Percentiles rank a stretch among this genome's conserved stretches.
Conservation (phyloP, 495 filamentous ascomycete genomes). For the Xylaria intraflava region DNA sequence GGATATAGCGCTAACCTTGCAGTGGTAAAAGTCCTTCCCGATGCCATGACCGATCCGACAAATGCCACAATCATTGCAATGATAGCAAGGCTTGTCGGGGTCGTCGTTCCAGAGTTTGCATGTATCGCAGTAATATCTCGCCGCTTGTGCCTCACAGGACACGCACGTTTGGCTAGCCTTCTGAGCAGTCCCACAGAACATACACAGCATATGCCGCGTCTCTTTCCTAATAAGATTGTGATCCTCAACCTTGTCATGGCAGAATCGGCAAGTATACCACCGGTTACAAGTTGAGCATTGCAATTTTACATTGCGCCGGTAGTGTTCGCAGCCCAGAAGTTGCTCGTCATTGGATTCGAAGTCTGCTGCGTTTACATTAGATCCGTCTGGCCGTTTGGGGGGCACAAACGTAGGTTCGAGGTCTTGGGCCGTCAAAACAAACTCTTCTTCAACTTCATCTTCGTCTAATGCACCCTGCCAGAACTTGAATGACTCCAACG, state of each 20-base stretch:
- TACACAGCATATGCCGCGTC: conserved; percentile 95
- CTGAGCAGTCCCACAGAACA: conserved; percentile 87
- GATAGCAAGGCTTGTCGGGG: conserved; percentile 84
- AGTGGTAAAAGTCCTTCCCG: conserved; percentile 95
- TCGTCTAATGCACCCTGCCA: conserved; percentile 34
- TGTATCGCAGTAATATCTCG: conserved; percentile 89
- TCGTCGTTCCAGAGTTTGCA: conserved; percentile 99
- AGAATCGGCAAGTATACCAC: conserved; percentile 96
- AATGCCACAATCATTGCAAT: conserved; percentile 94
- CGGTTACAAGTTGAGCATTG: conserved; percentile 82
- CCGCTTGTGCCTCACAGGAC: conserved; percentile 66
- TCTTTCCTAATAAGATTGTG: conserved; percentile 73
- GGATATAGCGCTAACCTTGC: conserved; percentile 62
- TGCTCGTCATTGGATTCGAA: conserved; percentile 39
- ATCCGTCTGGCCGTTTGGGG: conserved; percentile 14
- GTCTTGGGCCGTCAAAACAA: conserved; percentile 67
- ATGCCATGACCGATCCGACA: conserved; percentile 86
- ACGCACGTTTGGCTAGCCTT: conserved; percentile 70
- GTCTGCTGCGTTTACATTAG: conserved; percentile 30
- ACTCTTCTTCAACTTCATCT: conserved; percentile 38
- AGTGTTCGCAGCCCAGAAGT: conserved; percentile 80
- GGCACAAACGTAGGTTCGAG: conserved; percentile 61
- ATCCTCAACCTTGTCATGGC: conserved; percentile 81
- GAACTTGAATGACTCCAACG: conserved; percentile 33
- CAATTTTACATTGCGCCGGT: conserved; percentile 90